Percentiles rank a stretch among this genome's conserved stretches.
Conservation (phyloP, 1,284 basidiomycete genomes). For the Microbotryum lychnidis-dioicae region DNA sequence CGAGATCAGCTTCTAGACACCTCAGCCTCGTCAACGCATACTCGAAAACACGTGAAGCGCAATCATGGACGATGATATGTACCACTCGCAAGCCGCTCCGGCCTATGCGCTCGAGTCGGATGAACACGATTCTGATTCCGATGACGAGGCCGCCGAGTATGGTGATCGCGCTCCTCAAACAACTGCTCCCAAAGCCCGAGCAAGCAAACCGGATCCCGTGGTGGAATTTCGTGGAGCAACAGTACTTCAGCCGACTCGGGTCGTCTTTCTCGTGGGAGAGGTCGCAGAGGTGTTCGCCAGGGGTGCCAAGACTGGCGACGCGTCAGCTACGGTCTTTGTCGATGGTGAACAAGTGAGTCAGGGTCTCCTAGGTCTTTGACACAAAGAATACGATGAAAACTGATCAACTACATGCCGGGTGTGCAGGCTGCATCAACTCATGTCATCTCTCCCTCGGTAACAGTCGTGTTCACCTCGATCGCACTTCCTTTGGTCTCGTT, state of each 20-base stretch:
- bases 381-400: too few species aligned
- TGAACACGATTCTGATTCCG: slow-evolving; percentile 24
- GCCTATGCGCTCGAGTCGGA: slow-evolving; percentile 24
- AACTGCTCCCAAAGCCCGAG: background rate
- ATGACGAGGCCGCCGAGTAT: slow-evolving; percentile 5
- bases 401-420: background rate
- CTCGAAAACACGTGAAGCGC: background rate
- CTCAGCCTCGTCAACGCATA: background rate
- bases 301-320: slow-evolving; percentile 4
- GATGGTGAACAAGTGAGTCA: slow-evolving; percentile 20
- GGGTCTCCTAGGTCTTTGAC: too few species aligned
- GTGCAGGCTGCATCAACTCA: slow-evolving; percentile 6
- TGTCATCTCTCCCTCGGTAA: slow-evolving; percentile 17
- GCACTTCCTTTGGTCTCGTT: slow-evolving; percentile 16
- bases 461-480: slow-evolving; percentile 23
- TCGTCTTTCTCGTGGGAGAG: slow-evolving; percentile 22
- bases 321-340: slow-evolving; percentile 10
- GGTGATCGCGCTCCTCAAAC: background rate
- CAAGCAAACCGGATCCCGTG: slow-evolving; percentile 4
- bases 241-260: slow-evolving; percentile 2
- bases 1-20: background rate
- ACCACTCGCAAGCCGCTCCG: slow-evolving; percentile 2
- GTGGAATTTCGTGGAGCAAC: slow-evolving; percentile 7
- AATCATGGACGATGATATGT: background rate
- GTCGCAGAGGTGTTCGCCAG: slow-evolving; percentile 21